A percentile compares a stretch with the other conserved stretches of the same genome.
phyloP scores from a whole-genome alignment of 2,329 filamentous ascomycete species.

The Alternaria atra region DNA sequence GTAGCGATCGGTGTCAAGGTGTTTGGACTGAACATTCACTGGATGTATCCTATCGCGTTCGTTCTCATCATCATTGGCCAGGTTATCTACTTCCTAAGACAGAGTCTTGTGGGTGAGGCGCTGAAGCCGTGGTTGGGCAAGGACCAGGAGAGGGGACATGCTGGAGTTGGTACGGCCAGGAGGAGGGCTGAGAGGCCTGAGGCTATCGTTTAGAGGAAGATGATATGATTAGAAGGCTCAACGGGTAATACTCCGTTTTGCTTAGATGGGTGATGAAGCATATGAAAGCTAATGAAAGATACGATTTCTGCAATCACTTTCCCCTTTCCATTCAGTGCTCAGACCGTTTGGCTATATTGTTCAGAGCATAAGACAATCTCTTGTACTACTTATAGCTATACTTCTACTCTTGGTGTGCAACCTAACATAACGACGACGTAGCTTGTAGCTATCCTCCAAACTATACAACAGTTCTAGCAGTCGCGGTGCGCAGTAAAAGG shows the following conservation, averaged over 20 bases:
- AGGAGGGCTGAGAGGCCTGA: slow-evolving; percentile 41
- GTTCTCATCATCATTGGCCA: slow-evolving; percentile 89
- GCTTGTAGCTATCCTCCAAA: too few species aligned
- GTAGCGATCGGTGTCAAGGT: slow-evolving; percentile 90
- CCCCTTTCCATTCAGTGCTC: too few species aligned
- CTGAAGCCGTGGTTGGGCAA: slow-evolving; percentile 94
- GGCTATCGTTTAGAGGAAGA: slow-evolving; percentile 32
- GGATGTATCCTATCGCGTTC: slow-evolving; percentile 94
- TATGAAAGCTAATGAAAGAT: not conserved
- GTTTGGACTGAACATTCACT: slow-evolving; percentile 82
- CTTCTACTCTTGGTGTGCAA: too few species aligned
- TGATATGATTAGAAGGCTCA: not conserved
- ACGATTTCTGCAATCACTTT: not conserved
- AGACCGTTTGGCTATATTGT: too few species aligned
- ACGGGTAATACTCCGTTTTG: not conserved
- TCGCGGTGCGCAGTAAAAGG: too few species aligned
- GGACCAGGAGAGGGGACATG: slow-evolving; percentile 72
- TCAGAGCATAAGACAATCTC: too few species aligned
- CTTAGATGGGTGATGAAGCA: not conserved
- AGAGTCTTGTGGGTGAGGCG: slow-evolving; percentile 82
- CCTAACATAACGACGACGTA: too few species aligned
- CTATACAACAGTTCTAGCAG: too few species aligned
- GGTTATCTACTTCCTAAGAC: slow-evolving; percentile 85
- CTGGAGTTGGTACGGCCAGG: slow-evolving; percentile 43
- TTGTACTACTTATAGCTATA: too few species aligned